phyloP scores from a whole-genome alignment of 306 rosid genomes.

The Prunus campanulata region DNA sequence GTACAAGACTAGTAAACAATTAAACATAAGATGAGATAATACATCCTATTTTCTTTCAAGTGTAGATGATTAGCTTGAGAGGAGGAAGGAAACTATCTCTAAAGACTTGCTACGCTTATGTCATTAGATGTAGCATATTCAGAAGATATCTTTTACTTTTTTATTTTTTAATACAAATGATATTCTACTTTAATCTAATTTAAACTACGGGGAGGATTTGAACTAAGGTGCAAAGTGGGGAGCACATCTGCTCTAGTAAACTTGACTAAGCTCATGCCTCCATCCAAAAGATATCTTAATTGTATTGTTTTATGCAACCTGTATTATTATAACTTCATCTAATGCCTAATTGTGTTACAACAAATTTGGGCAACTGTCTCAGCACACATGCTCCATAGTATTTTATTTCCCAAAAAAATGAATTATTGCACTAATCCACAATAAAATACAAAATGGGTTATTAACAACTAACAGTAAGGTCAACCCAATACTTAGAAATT shows the following conservation, averaged over 20 bases:
- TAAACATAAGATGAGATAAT: too few species aligned
- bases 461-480: slow-evolving; percentile 1
- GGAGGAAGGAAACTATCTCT: too few species aligned
- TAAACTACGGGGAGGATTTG: accelerated
- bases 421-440: not conserved
- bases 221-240: too few species aligned
- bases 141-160: not conserved
- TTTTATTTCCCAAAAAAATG: not conserved
- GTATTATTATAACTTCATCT: not conserved
- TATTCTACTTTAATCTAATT: too few species aligned
- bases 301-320: not conserved
- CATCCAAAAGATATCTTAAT: not conserved
- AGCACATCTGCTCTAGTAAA: too few species aligned
- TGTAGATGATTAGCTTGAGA: too few species aligned
- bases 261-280: too few species aligned
- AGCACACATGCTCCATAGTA: not conserved
- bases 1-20: too few species aligned
- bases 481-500: slow-evolving; percentile 17
- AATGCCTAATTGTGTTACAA: not conserved
- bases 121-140: not conserved
- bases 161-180: not conserved
- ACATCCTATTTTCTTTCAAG: too few species aligned
- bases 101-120: not conserved
- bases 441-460: not conserved
- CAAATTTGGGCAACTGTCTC: not conserved